A percentile compares a stretch with the other conserved stretches of the same genome.
Conservation (phyloP, 2,329 filamentous ascomycete genomes). For the Calonectria fujianensis region DNA sequence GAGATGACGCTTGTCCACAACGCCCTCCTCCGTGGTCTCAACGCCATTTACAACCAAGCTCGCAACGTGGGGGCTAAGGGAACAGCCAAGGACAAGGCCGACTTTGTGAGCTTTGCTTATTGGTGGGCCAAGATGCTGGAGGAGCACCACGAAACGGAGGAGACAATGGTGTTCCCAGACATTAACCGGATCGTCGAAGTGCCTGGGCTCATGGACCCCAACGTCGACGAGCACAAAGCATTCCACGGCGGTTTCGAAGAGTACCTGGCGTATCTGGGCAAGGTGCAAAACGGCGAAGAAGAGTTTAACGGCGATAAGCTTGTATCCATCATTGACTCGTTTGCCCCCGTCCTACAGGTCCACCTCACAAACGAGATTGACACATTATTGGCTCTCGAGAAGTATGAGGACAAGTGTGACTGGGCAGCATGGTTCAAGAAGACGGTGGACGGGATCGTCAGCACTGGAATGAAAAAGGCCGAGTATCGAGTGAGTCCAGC, state of each 20-base stretch:
- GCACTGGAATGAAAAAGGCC: slow-evolving; percentile 43
- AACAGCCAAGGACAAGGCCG: slow-evolving; percentile 56
- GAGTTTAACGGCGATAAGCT: slow-evolving; percentile 57
- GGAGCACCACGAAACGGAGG: slow-evolving; percentile 64
- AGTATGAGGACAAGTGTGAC: slow-evolving; percentile 60
- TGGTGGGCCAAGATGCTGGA: slow-evolving; percentile 59
- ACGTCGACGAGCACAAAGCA: slow-evolving; percentile 63
- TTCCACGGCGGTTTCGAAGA: slow-evolving; percentile 61
- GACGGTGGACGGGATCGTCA: slow-evolving; percentile 41
- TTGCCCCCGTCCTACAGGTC: slow-evolving; percentile 58
- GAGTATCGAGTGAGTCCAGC: slow-evolving; percentile 43
- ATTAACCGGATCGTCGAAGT: slow-evolving; percentile 60
- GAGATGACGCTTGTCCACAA: slow-evolving; percentile 63
- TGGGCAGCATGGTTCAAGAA: slow-evolving; percentile 58
- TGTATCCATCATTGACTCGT: slow-evolving; percentile 47
- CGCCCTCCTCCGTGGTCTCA: slow-evolving; percentile 60
- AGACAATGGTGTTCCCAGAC: slow-evolving; percentile 61
- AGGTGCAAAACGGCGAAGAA: slow-evolving; percentile 53
- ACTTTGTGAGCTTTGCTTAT: slow-evolving; percentile 59
- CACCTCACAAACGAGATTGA: slow-evolving; percentile 64
- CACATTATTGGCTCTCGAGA: slow-evolving; percentile 58
- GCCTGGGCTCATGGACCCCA: slow-evolving; percentile 63
- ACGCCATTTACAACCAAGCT: slow-evolving; percentile 62
- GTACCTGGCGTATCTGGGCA: slow-evolving; percentile 58
- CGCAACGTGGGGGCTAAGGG: slow-evolving; percentile 56